Evolutionary conservation across 805 yeast genomes (phyloP), one percentile per base, ranked within the genome.

Genomic region (Yarrowia sp.): DNA sequence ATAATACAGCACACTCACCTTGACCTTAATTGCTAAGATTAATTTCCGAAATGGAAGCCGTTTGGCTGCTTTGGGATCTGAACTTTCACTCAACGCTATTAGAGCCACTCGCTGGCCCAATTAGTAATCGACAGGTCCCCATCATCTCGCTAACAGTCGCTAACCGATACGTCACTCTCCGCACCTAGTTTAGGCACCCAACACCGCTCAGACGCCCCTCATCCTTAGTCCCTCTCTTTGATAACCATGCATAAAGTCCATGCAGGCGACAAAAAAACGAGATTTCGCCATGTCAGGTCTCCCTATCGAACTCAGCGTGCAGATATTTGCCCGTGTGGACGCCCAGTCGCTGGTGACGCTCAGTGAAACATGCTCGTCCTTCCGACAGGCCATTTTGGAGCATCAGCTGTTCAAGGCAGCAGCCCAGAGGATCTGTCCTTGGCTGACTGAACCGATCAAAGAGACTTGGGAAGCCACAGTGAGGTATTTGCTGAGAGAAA

Each of bases 251-350:
- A 52, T 38, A 8, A 50, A 45, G n/a, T 16, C 35, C 48, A 56
- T 56, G 63, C 63, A 56, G 9, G 48, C 26, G 32, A n/a, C 43
- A 36, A 10, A 11, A 15, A 9, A n/a, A 9, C 9, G 46, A 10
- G 19, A 45, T 5, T 4, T n/a, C 11, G n/a, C 43, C 36, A 58
- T 59, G 65, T 22, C 65, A 3, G 41, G 12, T 3, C 65, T 59
- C 35, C 65, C 65, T 7, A 59, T 42, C 4, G 65, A 59, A 45
- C 32, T 59, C 35, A 59, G 26, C 8, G 65, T 59, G 45, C 65
- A 59, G 22, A 45, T 59, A 3, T 45, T 59, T 19, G 35, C 52
- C 14, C 26, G 42, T 11, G 42, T 59, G 32, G 65, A 59, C 22
- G 10, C 42, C 22, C 65, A 45, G 65, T 35, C 65, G 11, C 65